These are phyloP conservation scores for Metschnikowia peoriensis DNA, from an alignment of 805 yeast genomes.

Conservation along the genomic window DNA sequence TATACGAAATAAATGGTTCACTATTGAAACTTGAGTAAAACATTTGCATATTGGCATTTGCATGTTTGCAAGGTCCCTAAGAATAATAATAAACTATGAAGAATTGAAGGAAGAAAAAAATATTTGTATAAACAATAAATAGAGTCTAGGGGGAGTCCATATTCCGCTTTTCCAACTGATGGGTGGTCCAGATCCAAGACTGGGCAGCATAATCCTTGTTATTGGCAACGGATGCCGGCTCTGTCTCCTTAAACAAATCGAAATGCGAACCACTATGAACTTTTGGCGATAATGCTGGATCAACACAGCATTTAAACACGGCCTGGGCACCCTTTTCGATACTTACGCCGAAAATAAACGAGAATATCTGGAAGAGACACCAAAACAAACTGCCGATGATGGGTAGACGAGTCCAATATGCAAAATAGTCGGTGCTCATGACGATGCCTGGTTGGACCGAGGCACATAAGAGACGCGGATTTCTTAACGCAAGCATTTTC, in stretches of 20 bases:
- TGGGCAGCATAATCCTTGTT: constrained; percentile 59
- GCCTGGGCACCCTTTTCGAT: constrained; percentile 71
- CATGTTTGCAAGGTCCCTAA: not conserved
- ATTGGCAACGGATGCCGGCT: constrained; percentile 57
- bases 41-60: not conserved
- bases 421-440: constrained; percentile 74
- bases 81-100: too few relatives aligned
- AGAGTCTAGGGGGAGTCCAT: constrained; percentile 21
- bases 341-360: constrained; percentile 65
- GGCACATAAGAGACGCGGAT: constrained; percentile 62
- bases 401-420: constrained; percentile 77
- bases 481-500: constrained; percentile 58
- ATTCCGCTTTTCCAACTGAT: constrained; percentile 51
- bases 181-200: constrained; percentile 79
- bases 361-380: constrained; percentile 68
- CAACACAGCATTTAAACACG: constrained; percentile 60
- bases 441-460: constrained; percentile 84
- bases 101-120: too few relatives aligned
- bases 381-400: constrained; percentile 73
- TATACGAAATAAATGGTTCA: not conserved
- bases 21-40: not conserved
- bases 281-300: constrained; percentile 46
- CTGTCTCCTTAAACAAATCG: constrained; percentile 44
- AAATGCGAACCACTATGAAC: constrained; percentile 69
- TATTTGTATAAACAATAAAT: not conserved